Conservation (phyloP, 2,329 filamentous ascomycete genomes). For the Cercospora brassicicola region DNA sequence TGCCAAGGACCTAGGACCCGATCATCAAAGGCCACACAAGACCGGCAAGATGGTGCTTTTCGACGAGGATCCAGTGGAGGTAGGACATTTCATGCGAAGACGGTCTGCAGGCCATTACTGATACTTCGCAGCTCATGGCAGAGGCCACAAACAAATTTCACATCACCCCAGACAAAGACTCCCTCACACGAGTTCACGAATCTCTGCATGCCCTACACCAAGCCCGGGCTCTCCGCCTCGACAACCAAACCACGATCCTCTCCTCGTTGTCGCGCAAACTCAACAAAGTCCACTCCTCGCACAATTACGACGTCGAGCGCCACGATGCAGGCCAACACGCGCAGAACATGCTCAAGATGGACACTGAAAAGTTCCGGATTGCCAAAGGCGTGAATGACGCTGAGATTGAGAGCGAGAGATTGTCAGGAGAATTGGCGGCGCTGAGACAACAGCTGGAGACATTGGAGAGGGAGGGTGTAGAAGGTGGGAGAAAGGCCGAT, state of each 20-base stretch:
- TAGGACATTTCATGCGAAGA: slow-evolving; percentile 47
- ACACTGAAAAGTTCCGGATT: slow-evolving; percentile 90
- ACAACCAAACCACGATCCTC: slow-evolving; percentile 39
- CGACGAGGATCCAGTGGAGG: slow-evolving; percentile 85
- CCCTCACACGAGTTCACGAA: slow-evolving; percentile 78
- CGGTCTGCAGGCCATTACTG: background rate
- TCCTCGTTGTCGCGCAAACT: slow-evolving; percentile 71
- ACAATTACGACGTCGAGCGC: slow-evolving; percentile 70
- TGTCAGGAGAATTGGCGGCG: slow-evolving; percentile 74
- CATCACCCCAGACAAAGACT: slow-evolving; percentile 81
- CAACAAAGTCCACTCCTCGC: slow-evolving; percentile 70
- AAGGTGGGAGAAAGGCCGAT: slow-evolving; percentile 60
- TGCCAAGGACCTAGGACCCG: background rate
- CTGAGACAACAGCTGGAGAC: slow-evolving; percentile 74
- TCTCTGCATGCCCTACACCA: slow-evolving; percentile 80
- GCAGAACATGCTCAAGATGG: slow-evolving; percentile 77
- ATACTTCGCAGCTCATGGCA: slow-evolving; percentile 63
- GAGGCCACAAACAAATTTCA: slow-evolving; percentile 95
- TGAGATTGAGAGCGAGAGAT: slow-evolving; percentile 92
- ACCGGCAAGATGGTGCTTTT: slow-evolving; percentile 70
- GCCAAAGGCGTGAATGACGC: slow-evolving; percentile 88
- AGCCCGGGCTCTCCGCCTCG: slow-evolving; percentile 73
- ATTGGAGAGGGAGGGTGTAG: slow-evolving; percentile 81
- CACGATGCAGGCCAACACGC: slow-evolving; percentile 81
- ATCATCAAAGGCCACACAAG: background rate